Conservation (phyloP, 208 protist species). For the Leishmania tropica region DNA sequence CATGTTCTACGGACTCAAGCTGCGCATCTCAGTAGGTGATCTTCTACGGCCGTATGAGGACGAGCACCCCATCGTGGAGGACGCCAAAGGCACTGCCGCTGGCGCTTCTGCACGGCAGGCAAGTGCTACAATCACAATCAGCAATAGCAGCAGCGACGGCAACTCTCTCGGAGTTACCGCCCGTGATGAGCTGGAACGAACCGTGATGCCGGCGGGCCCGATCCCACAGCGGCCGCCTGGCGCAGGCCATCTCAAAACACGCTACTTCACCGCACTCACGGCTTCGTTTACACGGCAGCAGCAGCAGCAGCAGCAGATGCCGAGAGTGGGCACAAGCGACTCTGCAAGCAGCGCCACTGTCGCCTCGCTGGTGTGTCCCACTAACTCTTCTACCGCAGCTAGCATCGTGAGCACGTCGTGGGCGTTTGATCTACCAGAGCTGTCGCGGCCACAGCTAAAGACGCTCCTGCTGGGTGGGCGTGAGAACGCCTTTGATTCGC, state of each 20-base stretch:
- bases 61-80: conserved; percentile 25
- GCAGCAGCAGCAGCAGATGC: not conserved
- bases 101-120: not conserved
- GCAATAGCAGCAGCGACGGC: not conserved
- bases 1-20: conserved; percentile 76
- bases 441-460: conserved; percentile 39
- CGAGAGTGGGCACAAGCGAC: not conserved
- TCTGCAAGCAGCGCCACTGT: conserved; percentile 1
- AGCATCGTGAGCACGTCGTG: conserved; percentile 18
- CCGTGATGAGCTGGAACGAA: not conserved
- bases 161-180: not conserved
- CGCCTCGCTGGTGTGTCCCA: conserved; percentile 7
- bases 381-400: not conserved
- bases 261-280: conserved; percentile 18
- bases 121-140: not conserved
- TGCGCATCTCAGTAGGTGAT: conserved; percentile 54
- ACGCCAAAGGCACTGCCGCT: not conserved
- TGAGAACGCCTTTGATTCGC: conserved; percentile 56
- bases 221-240: conserved; percentile 26
- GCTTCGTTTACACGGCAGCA: not conserved
- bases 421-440: conserved; percentile 29
- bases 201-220: not conserved
- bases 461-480: conserved; percentile 41
- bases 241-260: conserved; percentile 23
- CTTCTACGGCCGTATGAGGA: conserved; percentile 56